These are phyloP conservation scores for Alternaria novae-zelandiae DNA, from an alignment of 2,329 filamentous ascomycete genomes.

Conservation along the genomic window DNA sequence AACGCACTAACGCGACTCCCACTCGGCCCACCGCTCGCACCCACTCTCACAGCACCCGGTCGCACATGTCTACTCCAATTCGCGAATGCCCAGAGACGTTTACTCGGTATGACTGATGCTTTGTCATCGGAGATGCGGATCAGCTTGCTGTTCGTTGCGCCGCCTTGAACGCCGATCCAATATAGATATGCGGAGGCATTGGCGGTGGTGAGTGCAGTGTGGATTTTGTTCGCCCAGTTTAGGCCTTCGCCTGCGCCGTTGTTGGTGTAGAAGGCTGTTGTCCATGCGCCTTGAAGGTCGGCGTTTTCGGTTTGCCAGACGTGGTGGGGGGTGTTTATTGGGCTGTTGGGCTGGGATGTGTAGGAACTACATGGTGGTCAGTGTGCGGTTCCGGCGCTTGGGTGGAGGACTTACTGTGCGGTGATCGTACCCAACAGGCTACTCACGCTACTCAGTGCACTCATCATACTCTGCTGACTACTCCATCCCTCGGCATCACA, in stretches of 20 bases:
- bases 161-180: conserved; percentile 58
- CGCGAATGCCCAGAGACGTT: conserved; percentile 52
- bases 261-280: conserved; percentile 54
- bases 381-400: neutral
- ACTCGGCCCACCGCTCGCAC: conserved; percentile 35
- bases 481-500: conserved; percentile 56
- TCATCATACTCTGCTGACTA: conserved; percentile 35
- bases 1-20: conserved; percentile 44
- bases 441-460: conserved; percentile 19
- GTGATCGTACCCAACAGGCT: conserved; percentile 31
- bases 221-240: conserved; percentile 63
- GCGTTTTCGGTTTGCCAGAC: conserved; percentile 63
- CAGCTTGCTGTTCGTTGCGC: conserved; percentile 46
- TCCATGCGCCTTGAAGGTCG: conserved; percentile 51
- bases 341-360: conserved; percentile 23
- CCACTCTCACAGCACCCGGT: conserved; percentile 48
- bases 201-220: conserved; percentile 55
- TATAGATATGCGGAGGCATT: conserved; percentile 61
- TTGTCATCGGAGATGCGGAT: conserved; percentile 45
- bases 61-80: conserved; percentile 50
- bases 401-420: conserved; percentile 26
- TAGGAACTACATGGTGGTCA: conserved; percentile 18
- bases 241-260: conserved; percentile 60
- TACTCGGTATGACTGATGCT: conserved; percentile 41
- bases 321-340: conserved; percentile 47